Conservation (phyloP, 208 protist genomes). For the Trichomonas tenax region DNA sequence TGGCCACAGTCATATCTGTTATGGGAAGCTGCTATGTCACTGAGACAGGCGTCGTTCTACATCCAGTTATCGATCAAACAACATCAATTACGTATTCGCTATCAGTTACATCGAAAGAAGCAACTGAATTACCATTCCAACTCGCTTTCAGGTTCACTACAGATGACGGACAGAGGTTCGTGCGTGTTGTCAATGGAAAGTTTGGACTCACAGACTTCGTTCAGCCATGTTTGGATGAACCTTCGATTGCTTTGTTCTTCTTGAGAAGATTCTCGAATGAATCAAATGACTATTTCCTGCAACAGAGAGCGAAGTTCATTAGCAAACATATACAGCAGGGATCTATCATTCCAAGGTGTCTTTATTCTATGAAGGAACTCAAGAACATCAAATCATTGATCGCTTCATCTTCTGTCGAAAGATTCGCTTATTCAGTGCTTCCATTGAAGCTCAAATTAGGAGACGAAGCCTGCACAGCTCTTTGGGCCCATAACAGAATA, state of each 20-base stretch:
- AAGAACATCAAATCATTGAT: not conserved
- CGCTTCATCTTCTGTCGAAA: not conserved
- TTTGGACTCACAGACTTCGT: not conserved
- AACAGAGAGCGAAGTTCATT: not conserved
- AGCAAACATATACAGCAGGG: not conserved
- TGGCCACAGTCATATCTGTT: not conserved
- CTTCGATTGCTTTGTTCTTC: not conserved
- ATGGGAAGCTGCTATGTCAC: not conserved
- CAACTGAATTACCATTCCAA: not conserved
- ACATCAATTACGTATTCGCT: not conserved
- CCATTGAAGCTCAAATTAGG: not conserved
- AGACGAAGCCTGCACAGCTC: not conserved
- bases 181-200: not conserved
- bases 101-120: not conserved
- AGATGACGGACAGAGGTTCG: not conserved
- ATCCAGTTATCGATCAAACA: not conserved
- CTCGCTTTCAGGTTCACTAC: not conserved
- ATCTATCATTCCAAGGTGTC: not conserved
- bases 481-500: not conserved
- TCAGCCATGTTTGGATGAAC: not conserved
- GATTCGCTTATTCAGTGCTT: not conserved
- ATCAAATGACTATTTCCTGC: not conserved
- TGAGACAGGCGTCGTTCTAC: not conserved
- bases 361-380: not conserved
- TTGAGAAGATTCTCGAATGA: not conserved